These are phyloP conservation scores for Metschnikowia koreensis DNA, from an alignment of 805 yeast species.

Conservation along the genomic window DNA sequence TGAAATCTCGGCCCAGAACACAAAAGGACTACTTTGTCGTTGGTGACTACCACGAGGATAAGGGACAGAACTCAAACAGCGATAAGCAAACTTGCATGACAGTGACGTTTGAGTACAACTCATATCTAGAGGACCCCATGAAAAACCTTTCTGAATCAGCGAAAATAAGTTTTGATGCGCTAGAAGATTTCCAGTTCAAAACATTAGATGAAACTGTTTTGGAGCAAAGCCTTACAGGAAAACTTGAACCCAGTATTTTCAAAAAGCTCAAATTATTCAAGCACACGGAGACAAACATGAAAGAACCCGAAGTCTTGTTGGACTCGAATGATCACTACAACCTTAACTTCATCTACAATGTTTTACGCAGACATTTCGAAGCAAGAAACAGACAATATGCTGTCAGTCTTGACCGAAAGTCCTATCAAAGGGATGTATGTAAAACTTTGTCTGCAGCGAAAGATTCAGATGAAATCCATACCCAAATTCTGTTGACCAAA, in stretches of 20 bases:
- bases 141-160: constrained; percentile 22
- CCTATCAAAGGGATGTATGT: not conserved
- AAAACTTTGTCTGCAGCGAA: not conserved
- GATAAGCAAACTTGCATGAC: constrained; percentile 32
- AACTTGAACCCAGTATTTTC: constrained; percentile 18
- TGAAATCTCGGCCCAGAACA: not conserved
- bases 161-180: constrained; percentile 28
- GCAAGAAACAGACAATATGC: constrained; percentile 32
- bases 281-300: constrained; percentile 16
- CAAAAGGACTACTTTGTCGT: constrained; percentile 4
- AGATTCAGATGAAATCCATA: constrained; percentile 1
- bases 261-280: constrained; percentile 26
- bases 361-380: constrained; percentile 32
- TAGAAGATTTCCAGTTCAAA: constrained; percentile 25
- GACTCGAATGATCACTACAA: constrained; percentile 29
- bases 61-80: not conserved
- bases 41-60: constrained; percentile 7
- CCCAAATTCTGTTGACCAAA: constrained; percentile 2
- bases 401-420: constrained; percentile 12
- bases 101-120: constrained; percentile 32
- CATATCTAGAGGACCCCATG: constrained; percentile 36
- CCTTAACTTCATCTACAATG: constrained; percentile 30
- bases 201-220: constrained; percentile 21
- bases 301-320: constrained; percentile 11
- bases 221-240: constrained; percentile 31